Conservation (phyloP, 768 basidiomycete genomes). For the Russula virescens region DNA sequence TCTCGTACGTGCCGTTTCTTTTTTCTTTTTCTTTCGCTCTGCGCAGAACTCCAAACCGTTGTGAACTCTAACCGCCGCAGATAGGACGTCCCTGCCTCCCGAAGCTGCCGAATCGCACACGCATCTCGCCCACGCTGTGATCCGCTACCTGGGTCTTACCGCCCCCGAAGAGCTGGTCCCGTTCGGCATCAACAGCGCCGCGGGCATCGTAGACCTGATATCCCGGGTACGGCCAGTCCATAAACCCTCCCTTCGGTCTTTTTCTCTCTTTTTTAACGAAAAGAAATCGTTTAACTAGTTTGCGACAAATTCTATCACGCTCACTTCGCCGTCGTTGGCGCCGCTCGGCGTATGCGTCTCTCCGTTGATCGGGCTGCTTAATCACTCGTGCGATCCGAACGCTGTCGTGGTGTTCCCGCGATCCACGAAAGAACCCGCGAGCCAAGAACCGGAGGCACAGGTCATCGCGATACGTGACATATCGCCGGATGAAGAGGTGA, state of each 20-base stretch:
- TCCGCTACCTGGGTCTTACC: conserved; percentile 59
- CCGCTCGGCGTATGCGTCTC: conserved; percentile 84
- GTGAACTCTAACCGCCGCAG: conserved; percentile 33
- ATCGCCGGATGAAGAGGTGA: conserved; percentile 61
- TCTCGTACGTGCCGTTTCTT: conserved; percentile 63
- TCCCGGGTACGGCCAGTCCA: conserved; percentile 54
- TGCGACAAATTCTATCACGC: conserved; percentile 83
- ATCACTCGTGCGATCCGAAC: conserved; percentile 87
- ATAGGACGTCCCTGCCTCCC: conserved; percentile 48
- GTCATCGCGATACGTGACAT: conserved; percentile 69
- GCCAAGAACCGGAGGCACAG: conserved; percentile 59
- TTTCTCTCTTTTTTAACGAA: not conserved
- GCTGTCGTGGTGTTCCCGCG: conserved; percentile 89
- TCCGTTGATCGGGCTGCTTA: conserved; percentile 72
- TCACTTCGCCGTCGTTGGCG: conserved; percentile 69
- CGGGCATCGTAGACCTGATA: conserved; percentile 62
- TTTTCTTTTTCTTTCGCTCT: not conserved
- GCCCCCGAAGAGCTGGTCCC: conserved; percentile 53
- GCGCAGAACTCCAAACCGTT: not conserved
- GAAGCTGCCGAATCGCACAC: conserved; percentile 52
- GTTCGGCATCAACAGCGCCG: conserved; percentile 51
- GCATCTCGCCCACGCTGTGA: conserved; percentile 66
- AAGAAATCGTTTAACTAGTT: conserved; percentile 47
- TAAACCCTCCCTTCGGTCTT: too few relatives aligned
- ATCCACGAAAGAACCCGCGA: conserved; percentile 31